Conservation (phyloP, 2,329 filamentous ascomycete genomes). For the Ilyonectria sp. region DNA sequence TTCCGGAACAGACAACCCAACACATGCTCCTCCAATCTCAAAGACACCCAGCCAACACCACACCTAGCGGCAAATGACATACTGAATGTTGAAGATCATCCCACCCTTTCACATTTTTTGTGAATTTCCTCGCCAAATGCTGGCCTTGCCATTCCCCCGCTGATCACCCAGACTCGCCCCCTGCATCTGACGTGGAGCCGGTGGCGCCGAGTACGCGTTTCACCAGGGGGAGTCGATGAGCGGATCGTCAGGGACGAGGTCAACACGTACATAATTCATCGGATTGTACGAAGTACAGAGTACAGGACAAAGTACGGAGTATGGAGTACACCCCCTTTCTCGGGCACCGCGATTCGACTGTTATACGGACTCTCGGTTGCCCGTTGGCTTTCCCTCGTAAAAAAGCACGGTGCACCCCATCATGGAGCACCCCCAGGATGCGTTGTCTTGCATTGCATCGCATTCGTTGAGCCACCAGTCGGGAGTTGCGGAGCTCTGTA, state of each 20-base stretch:
- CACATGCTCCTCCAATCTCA: conserved; percentile 7
- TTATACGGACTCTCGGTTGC: background rate
- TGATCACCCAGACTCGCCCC: conserved; percentile 33
- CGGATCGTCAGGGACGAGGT: conserved; percentile 47
- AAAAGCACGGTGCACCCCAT: conserved; percentile 4
- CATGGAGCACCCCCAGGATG: conserved; percentile 3
- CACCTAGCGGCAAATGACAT: conserved; percentile 27
- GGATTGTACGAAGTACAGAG: background rate
- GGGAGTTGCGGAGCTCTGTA: background rate
- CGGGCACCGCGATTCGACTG: background rate
- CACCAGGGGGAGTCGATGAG: conserved; percentile 33
- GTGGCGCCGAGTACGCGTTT: conserved; percentile 45
- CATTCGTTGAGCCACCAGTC: conserved; percentile 1
- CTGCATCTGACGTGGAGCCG: conserved; percentile 47
- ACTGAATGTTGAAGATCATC: conserved; percentile 13
- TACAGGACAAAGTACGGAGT: too few species aligned
- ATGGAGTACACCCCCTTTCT: conserved; percentile 3
- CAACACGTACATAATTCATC: background rate
- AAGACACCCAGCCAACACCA: background rate
- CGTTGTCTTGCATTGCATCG: conserved; percentile 4
- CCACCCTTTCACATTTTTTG: conserved; percentile 18
- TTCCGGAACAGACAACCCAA: background rate
- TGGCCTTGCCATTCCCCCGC: conserved; percentile 3
- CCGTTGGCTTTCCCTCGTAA: background rate
- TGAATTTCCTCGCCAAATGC: background rate